phyloP scores from a whole-genome alignment of 2,329 filamentous ascomycete genomes.

The Rutstroemia sp. region DNA sequence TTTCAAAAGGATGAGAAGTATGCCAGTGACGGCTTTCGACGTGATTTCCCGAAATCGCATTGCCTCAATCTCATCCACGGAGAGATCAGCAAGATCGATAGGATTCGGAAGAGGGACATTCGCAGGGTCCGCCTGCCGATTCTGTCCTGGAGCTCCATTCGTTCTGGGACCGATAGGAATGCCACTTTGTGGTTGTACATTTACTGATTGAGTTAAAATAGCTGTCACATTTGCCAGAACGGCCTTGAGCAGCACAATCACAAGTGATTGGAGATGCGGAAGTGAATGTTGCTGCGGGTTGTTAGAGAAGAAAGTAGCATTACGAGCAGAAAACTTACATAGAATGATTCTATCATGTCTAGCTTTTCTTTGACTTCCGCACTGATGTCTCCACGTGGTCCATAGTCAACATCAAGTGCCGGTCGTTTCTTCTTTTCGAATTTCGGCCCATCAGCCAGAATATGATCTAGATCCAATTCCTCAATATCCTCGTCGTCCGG shows the following conservation, averaged over 20 bases:
- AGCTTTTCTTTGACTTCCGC: slow-evolving; percentile 57
- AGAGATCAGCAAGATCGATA: slow-evolving; percentile 35
- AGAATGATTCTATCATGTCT: slow-evolving; percentile 71
- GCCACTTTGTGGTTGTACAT: slow-evolving; percentile 16
- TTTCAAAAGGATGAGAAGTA: slow-evolving; percentile 80
- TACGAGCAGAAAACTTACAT: slow-evolving; percentile 51
- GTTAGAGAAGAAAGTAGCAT: slow-evolving; percentile 27
- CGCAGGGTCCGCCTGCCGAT: slow-evolving; percentile 24
- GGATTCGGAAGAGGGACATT: slow-evolving; percentile 22
- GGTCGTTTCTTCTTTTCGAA: slow-evolving; percentile 36
- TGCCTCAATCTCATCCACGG: slow-evolving; percentile 73
- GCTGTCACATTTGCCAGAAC: slow-evolving; percentile 82
- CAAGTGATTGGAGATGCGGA: slow-evolving; percentile 82
- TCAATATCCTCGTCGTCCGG: slow-evolving; percentile 35
- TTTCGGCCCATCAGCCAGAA: slow-evolving; percentile 34
- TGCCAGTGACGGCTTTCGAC: slow-evolving; percentile 85
- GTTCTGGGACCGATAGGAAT: slow-evolving; percentile 23
- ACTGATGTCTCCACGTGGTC: slow-evolving; percentile 42
- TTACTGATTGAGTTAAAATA: slow-evolving; percentile 56
- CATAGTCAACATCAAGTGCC: slow-evolving; percentile 38
- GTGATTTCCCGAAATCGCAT: slow-evolving; percentile 79
- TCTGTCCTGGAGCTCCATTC: slow-evolving; percentile 21
- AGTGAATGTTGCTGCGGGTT: slow-evolving; percentile 57
- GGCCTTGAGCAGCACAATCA: slow-evolving; percentile 86
- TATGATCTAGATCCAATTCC: slow-evolving; percentile 36